Base-by-base conservation (phyloP, 257 asterid species). In the Vinca minor region DNA sequence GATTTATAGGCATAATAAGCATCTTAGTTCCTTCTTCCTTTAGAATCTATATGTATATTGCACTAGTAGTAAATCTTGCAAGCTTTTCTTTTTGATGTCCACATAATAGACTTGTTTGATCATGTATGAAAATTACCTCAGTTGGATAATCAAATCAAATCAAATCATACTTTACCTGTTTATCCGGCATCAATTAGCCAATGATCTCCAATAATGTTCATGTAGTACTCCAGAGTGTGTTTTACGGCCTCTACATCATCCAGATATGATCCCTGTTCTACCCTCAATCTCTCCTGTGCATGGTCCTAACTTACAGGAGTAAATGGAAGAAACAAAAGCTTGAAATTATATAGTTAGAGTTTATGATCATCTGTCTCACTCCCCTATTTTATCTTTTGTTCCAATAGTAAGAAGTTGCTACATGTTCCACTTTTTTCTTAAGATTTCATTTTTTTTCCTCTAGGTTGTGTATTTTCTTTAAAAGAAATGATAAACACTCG, bases 181-280 rank as follows among this genome's bases (percentile, higher is more conserved):
- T 50, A 50, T 49, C 29, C 50, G 49, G 21, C 0, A 2, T 18
- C 23, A 36, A n/a, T 49, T n/a, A 35, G 38, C n/a, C n/a, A n/a
- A n/a, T n/a, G n/a, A n/a, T n/a, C 29, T 34, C 47, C 49, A 32
- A 35, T 35, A 23, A 7, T 25, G 38, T 26, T 26, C 13, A 1
- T 57, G 55, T 45, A 28, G 54, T 56, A 81, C 81, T 54, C 76
- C 72, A 0, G 81, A 79, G 50, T 45, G 42, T 26, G 4, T 29
- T 28, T 56, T 65, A 17, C 71, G 31, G 44, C 71, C 82, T 14
- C 67, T 34, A 26, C 72, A 59, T 68, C 69, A 74, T 39, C 56
- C 44, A 28, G 55, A 46, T 3, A 34, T 9, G 46, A 59, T 63
- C 60, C 60, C 55, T 5, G 45, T 71, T 67, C 65, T 48, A 17